Evolutionary conservation across 2,329 filamentous ascomycete species (phyloP).

Genomic region (Aspergillus luchuensis): DNA sequence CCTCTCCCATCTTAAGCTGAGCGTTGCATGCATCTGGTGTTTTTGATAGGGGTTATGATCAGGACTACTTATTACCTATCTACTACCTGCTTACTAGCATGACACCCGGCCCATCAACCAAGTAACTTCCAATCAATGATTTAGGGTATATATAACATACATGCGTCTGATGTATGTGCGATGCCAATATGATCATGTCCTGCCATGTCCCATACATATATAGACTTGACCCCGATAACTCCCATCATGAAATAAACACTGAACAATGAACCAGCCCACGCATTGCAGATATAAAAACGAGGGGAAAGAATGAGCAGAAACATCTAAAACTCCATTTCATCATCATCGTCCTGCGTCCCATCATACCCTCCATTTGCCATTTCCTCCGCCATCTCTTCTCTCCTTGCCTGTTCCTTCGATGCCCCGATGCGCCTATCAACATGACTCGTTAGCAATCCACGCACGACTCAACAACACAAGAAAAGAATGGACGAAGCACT

Average conservation of each 20-base stretch:
- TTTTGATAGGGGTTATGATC: conserved; percentile 25
- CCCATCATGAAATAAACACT: conserved; percentile 19
- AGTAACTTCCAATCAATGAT: conserved; percentile 9
- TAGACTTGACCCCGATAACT: conserved; percentile 21
- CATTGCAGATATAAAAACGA: too few relatives aligned
- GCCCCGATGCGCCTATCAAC: conserved; percentile 70
- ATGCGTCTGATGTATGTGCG: conserved; percentile 5
- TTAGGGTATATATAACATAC: conserved; percentile 43
- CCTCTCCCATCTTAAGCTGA: conserved; percentile 17
- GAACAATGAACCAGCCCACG: conserved; percentile 7
- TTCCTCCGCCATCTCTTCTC: conserved; percentile 75
- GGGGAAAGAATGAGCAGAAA: neutral
- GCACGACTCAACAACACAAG: neutral
- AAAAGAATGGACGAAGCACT: neutral
- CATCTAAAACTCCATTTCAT: conserved; percentile 57
- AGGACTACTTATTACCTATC: neutral
- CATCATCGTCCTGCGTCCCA: conserved; percentile 53
- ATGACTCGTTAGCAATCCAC: conserved; percentile 4
- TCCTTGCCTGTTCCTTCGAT: conserved; percentile 73
- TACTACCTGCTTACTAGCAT: conserved; percentile 20
- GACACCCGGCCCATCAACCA: neutral
- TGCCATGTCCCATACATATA: too few relatives aligned
- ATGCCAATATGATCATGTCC: neutral
- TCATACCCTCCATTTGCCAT: conserved; percentile 55
- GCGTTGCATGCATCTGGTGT: conserved; percentile 39